These are phyloP conservation scores for Dionaea muscipula DNA, from an alignment of 179 eudicot genomes.

Conservation along the genomic window DNA sequence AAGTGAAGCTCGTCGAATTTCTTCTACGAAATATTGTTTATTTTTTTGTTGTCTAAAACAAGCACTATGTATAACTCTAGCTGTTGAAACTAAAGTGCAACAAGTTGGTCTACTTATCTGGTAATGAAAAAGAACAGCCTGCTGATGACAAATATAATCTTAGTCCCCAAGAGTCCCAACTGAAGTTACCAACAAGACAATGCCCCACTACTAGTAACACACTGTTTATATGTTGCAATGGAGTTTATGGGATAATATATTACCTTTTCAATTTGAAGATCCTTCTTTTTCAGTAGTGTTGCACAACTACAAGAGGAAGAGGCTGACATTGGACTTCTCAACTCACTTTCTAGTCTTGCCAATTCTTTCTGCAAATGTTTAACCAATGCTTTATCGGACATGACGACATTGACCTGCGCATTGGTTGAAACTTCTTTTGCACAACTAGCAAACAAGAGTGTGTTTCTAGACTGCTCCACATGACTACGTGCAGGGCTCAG, in stretches of 20 bases:
- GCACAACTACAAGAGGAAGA: conserved; percentile 33
- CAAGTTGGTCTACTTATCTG: no score
- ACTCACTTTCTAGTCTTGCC: conserved; percentile 75
- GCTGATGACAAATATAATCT: no score
- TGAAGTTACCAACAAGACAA: no score
- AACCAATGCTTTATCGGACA: conserved; percentile 91
- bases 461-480: conserved; percentile 98
- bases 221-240: not conserved
- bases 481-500: conserved; percentile 92
- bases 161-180: no score
- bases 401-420: conserved; percentile 75
- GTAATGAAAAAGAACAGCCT: no score
- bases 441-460: conserved; percentile 88
- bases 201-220: no score
- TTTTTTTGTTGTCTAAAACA: no score
- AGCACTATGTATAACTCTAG: no score
- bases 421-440: conserved; percentile 91
- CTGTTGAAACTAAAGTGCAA: no score
- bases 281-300: conserved; percentile 51
- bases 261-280: conserved; percentile 82
- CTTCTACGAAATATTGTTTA: no score
- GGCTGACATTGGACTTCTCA: conserved; percentile 41
- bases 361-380: conserved; percentile 92
- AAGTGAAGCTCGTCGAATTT: no score
- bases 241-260: conserved; percentile 1